Base-by-base conservation (phyloP, 805 yeast genomes). In the Suhomyces pyralidae region DNA sequence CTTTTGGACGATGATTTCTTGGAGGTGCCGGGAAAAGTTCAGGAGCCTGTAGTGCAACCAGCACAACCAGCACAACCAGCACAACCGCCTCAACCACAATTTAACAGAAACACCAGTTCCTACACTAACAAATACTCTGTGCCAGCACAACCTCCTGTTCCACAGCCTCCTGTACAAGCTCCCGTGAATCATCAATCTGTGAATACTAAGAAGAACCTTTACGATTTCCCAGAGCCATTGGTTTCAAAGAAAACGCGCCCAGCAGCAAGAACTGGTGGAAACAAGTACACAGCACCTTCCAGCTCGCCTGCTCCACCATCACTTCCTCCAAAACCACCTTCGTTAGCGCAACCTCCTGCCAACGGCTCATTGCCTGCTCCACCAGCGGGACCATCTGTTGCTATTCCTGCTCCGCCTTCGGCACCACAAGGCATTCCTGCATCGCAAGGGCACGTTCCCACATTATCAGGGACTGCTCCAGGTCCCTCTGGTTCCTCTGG, bases 201-300 rank as follows among this genome's bases (percentile, higher is more conserved):
- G 22, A 20, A 20, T 20, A 4, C 22, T 40, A 84, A 84, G 65
- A 79, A 80, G 59, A 84, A 85, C n/a, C 90, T 91, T 0, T 87
- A 85, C 59, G 94, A 87, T 61, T 85, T 87, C 61, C 93, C 93
- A 1, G 69, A 74, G 19, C 82, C 76, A 45, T 63, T 87, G 44
- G 68, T 85, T 10, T 69, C 78, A 1, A 73, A 73, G 61, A 60
- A 55, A 58, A 42, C 71, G 52, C 56, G 74, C 65, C 70, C 80
- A 61, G 60, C 78, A 57, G 56, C 78, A 64, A 45, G 81, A 64
- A 49, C 67, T 58, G 26, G 71, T 60, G 45, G 52, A 43, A 50
- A 59, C 62, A 47, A 62, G 55, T 58, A 64, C 51, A 58, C 69
- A 0, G 55, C 48, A 19, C 51, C n/a, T 9, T 5, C 51, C 9